Evolutionary conservation across 306 rosid genomes (phyloP), one percentile per base, ranked within the genome.

Genomic region (Citrullus mucosospermus): DNA sequence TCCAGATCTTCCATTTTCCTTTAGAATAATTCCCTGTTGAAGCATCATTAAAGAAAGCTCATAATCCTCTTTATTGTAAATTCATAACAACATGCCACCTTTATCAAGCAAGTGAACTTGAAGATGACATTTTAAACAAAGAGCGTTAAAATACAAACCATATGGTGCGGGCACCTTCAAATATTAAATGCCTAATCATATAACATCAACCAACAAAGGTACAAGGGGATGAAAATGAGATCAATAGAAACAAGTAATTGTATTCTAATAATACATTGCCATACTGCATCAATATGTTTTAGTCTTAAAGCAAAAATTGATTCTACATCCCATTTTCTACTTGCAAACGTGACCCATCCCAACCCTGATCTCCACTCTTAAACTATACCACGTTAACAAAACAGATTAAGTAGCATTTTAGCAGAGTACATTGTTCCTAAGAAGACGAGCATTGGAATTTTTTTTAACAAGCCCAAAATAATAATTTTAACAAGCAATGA

Each of bases 21-120:
- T 90, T 76, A 94, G 81, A 84, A 92, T 88, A 85, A 92, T 89
- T 82, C 97, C 98, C 97, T 94, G 87, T 61, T 62, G 73, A 82
- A 78, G 39, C 48, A 80, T 77, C 54, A 79, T 75, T 57, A 44
- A 80, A 60, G 18, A 44, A 72, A 50, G 25, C 77, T 51, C 28
- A 50, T 15, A 28, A 8, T 50, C 77, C 77, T 53, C 59, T 50
- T 50, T 50, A 28, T 28, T 30, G 43, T 30, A 72, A 8, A 72
- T 72, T 72, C 36, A 28, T 50, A 14, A 48, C 14, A 72, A 71
- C 18, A 48, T 6, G 43, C 41, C 5, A 25, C 8, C 38, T 15
- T 71, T 16, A 71, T 3, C 14, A 71, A 14, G 43, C 77, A 71
- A 71, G 36, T 71, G 57, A 71, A 44, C 18, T 25, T 71, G 76